Conservation (phyloP, 768 basidiomycete species). For the Hirschioporus abietinus region DNA sequence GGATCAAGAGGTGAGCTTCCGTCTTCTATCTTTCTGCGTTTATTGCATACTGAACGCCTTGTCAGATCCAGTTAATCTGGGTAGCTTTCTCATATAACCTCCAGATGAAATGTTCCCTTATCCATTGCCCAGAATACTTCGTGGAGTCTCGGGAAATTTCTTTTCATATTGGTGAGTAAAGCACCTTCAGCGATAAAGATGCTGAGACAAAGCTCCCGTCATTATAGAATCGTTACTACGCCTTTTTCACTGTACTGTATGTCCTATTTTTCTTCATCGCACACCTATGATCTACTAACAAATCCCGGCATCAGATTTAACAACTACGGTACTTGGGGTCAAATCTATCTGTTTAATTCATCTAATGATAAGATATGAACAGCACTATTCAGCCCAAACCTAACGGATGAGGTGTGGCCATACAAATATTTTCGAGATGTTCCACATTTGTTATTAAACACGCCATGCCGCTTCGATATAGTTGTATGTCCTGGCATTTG, state of each 20-base stretch:
- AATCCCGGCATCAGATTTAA: constrained; percentile 37
- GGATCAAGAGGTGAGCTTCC: constrained; percentile 10
- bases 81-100: neutral
- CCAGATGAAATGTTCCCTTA: neutral
- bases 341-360: neutral
- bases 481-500: constrained; percentile 10
- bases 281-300: neutral
- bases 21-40: neutral
- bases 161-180: constrained; percentile 47
- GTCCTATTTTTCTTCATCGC: constrained; percentile 16
- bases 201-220: constrained; percentile 3
- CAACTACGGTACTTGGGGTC: constrained; percentile 39
- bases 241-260: constrained; percentile 44
- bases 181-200: neutral
- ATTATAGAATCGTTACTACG: constrained; percentile 54
- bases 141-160: constrained; percentile 50
- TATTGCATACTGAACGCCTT: too few species aligned
- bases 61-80: constrained; percentile 12
- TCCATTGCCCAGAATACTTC: constrained; percentile 35
- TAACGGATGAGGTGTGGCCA: constrained; percentile 34
- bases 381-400: constrained; percentile 38
- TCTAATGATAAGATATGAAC: constrained; percentile 14
- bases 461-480: neutral
- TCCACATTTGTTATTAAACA: neutral
- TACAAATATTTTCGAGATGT: neutral